Conservation (phyloP, 768 basidiomycete genomes). For the Asterophora lycoperdoides region DNA sequence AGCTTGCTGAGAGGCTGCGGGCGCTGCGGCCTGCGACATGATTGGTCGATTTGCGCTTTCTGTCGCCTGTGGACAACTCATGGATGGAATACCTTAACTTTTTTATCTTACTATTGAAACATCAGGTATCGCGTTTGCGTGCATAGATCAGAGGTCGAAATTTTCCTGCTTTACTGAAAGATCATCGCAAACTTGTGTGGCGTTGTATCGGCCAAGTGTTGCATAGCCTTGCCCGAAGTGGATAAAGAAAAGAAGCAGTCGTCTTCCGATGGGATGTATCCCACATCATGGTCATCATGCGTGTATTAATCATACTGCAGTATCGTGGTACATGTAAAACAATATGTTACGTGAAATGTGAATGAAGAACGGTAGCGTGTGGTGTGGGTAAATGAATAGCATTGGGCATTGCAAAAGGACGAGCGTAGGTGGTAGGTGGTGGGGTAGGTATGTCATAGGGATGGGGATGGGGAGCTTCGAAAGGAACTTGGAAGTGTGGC, state of each 20-base stretch:
- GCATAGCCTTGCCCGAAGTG: too few relatives aligned
- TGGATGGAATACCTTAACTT: neutral
- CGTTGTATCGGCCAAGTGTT: too few relatives aligned
- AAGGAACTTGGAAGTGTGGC: neutral
- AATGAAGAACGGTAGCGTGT: constrained; percentile 8
- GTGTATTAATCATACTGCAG: constrained; percentile 18
- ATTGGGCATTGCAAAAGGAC: constrained; percentile 13
- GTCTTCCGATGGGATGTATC: too few relatives aligned
- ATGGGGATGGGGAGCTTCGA: constrained; percentile 1
- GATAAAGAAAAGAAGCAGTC: too few relatives aligned
- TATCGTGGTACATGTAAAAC: constrained; percentile 16
- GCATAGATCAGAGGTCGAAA: constrained; percentile 14
- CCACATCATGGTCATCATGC: neutral
- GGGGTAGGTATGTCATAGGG: neutral
- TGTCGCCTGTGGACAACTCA: too few relatives aligned
- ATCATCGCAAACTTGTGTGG: too few relatives aligned
- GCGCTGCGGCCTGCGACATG: constrained; percentile 80
- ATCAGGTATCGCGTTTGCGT: constrained; percentile 3
- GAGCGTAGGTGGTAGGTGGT: constrained; percentile 3
- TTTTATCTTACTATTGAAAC: constrained; percentile 1
- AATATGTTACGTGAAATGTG: constrained; percentile 6
- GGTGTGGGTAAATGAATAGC: constrained; percentile 1
- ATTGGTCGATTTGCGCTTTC: neutral
- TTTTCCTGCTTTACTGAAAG: too few relatives aligned
- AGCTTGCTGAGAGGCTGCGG: constrained; percentile 81